phyloP scores from a whole-genome alignment of 2,329 filamentous ascomycete genomes.

The Thielaviopsis musarum region DNA sequence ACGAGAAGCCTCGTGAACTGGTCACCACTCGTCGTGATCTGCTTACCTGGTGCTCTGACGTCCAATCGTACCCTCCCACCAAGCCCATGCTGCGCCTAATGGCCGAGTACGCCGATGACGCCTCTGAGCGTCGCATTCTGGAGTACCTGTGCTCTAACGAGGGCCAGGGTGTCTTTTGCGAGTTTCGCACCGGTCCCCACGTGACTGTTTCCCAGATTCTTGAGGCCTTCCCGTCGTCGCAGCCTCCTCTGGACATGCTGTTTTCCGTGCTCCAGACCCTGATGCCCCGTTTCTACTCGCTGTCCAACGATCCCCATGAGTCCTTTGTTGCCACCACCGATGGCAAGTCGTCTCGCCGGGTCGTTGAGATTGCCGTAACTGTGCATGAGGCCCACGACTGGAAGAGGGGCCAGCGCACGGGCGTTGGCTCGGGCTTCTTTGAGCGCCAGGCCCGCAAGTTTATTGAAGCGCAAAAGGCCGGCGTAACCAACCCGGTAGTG shows the following conservation, averaged over 20 bases:
- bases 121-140: slow-evolving; percentile 77
- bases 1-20: slow-evolving; percentile 70
- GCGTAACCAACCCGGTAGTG: slow-evolving; percentile 30
- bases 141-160: slow-evolving; percentile 74
- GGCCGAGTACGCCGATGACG: slow-evolving; percentile 65
- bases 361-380: slow-evolving; percentile 93
- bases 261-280: slow-evolving; percentile 68
- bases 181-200: slow-evolving; percentile 78
- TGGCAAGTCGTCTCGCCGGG: slow-evolving; percentile 53
- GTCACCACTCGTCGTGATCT: slow-evolving; percentile 79
- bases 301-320: slow-evolving; percentile 88
- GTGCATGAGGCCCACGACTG: slow-evolving; percentile 78
- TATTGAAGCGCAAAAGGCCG: slow-evolving; percentile 47
- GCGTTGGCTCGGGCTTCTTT: slow-evolving; percentile 84
- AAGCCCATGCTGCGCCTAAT: slow-evolving; percentile 74
- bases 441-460: slow-evolving; percentile 66
- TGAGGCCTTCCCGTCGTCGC: slow-evolving; percentile 78
- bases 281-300: slow-evolving; percentile 96
- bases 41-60: slow-evolving; percentile 89
- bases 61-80: slow-evolving; percentile 82
- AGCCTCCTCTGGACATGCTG: slow-evolving; percentile 70
- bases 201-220: slow-evolving; percentile 75
- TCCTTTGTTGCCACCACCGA: slow-evolving; percentile 35
- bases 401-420: slow-evolving; percentile 54
- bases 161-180: slow-evolving; percentile 83